A percentile compares a stretch with the other conserved stretches of the same genome.
These are phyloP conservation scores for Pyrus bretschneideri DNA, from an alignment of 306 rosid genomes.

Conservation along the genomic window DNA sequence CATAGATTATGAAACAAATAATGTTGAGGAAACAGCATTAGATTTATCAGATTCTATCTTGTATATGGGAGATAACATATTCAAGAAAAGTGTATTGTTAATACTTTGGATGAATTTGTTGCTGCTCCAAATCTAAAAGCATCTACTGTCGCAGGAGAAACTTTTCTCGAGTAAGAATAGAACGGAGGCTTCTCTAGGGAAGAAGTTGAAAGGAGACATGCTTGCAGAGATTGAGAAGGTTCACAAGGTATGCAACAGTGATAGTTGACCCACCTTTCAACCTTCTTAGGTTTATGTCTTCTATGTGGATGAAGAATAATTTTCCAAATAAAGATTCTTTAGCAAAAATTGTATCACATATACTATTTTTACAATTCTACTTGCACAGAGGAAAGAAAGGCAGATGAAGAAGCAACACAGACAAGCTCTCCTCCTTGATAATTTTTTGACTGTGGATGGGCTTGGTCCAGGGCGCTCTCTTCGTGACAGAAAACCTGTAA, in stretches of 20 bases:
- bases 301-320: background rate
- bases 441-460: conserved; percentile 64
- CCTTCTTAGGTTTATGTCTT: conserved; percentile 10
- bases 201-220: conserved; percentile 89
- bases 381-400: conserved; percentile 78
- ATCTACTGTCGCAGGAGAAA: conserved; percentile 61
- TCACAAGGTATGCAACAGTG: conserved; percentile 65
- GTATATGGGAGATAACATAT: background rate
- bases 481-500: conserved; percentile 95
- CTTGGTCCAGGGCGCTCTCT: conserved; percentile 96
- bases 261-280: conserved; percentile 1
- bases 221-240: conserved; percentile 97
- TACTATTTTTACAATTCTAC: conserved; percentile 13
- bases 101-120: background rate
- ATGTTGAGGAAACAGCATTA: background rate
- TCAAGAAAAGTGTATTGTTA: background rate
- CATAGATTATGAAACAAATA: background rate
- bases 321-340: background rate
- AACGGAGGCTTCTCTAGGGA: conserved; percentile 80
- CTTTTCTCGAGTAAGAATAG: conserved; percentile 89
- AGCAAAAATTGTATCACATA: conserved; percentile 4
- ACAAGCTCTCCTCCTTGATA: conserved; percentile 96
- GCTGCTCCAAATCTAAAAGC: conserved; percentile 24
- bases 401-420: conserved; percentile 93
- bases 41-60: background rate